Base-by-base conservation (phyloP, 2,329 filamentous ascomycete genomes). In the Parastagonospora nodorum region DNA sequence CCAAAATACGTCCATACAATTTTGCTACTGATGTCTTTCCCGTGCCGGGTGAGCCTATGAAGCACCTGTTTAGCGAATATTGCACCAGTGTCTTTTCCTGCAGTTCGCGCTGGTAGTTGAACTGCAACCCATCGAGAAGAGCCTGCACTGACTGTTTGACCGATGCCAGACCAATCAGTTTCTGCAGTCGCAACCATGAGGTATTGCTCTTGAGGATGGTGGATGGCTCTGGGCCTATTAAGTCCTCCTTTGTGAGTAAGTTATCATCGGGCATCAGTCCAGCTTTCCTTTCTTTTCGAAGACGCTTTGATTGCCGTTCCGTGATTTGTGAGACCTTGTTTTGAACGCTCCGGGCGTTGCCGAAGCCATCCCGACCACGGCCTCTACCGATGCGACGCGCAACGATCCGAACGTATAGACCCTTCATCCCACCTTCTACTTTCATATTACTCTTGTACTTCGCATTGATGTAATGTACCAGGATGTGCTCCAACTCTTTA, bases 11-110 rank as follows among this genome's bases (percentile, higher is more conserved):
- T 0, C 86, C 88, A 57, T 91, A 92, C 0, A 90, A 71, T 64
- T 88, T 90, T 0, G 87, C 89, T 0, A 92, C 85, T 0, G 87
- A 86, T 0, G 89, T 92, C 61, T 92, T 92, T 0, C 89, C 88
- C 0, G 89, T 92, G 0, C 89, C 89, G 0, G 89, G 89, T 1
- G 79, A 82, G 0, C 89, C 89, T 0, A 91, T 65, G 48, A 92
- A 90, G 1, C 90, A 83, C 7, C 80, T 78, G 66, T 91, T 92
- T 0, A 91, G 75, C 0, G 80, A 84, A 44, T 84, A 85, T 45
- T 86, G 73, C 0, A 91, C 74, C 0, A 79, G 66, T 0, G 80
- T 78, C 63, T 87, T 74, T 58, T 90, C 88, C 0, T 75, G 60
- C 0, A 92, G 71, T 61, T 92, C 89, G 0, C 87, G 76, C 4